Conservation (phyloP, 768 basidiomycete genomes). For the Tubosaeta sp. region DNA sequence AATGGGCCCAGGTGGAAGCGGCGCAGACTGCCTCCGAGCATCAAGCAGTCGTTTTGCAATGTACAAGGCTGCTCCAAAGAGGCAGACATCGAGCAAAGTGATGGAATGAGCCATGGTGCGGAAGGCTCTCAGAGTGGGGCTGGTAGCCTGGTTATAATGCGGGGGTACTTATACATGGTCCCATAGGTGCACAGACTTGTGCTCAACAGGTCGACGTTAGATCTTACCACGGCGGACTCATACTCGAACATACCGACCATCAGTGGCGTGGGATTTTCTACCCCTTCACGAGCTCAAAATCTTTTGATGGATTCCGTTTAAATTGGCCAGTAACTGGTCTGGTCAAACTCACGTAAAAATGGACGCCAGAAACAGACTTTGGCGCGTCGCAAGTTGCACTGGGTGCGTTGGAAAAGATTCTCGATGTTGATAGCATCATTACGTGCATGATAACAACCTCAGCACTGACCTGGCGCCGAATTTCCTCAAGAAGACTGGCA, state of each 20-base stretch:
- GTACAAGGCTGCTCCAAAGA: constrained; percentile 18
- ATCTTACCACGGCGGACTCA: background rate
- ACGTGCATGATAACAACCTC: too few relatives aligned
- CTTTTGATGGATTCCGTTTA: too few relatives aligned
- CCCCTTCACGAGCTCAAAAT: too few relatives aligned
- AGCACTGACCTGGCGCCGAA: too few relatives aligned
- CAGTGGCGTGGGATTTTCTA: background rate
- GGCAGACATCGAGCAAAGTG: constrained; percentile 8
- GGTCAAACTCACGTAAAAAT: too few relatives aligned
- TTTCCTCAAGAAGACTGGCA: too few relatives aligned
- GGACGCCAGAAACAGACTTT: too few relatives aligned
- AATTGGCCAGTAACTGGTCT: too few relatives aligned
- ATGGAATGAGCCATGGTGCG: background rate
- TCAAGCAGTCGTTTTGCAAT: constrained; percentile 1
- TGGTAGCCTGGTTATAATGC: background rate
- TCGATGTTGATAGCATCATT: too few relatives aligned
- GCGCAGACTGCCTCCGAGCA: background rate
- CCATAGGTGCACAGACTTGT: background rate
- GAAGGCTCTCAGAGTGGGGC: background rate
- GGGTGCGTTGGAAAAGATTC: too few relatives aligned
- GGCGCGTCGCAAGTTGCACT: too few relatives aligned
- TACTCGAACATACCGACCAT: background rate
- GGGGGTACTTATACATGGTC: background rate
- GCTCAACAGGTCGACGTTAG: background rate
- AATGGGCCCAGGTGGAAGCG: constrained; percentile 20